phyloP scores from a whole-genome alignment of 2,329 filamentous ascomycete genomes.

The Claviceps arundinis region DNA sequence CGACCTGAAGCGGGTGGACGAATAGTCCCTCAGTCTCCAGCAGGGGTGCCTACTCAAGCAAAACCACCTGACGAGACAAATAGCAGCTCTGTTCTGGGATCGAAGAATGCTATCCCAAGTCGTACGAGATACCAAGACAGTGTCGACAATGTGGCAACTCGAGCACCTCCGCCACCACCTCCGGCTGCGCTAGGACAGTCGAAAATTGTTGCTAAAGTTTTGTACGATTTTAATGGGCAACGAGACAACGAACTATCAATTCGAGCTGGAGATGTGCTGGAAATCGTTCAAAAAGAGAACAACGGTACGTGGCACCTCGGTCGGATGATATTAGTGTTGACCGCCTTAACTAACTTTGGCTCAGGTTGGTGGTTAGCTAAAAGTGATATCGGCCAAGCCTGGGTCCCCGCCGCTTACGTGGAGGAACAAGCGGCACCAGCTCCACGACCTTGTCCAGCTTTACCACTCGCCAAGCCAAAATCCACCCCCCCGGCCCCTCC shows the following conservation, averaged over 20 bases:
- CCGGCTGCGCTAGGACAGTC: constrained; percentile 44
- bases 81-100: constrained; percentile 3
- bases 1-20: constrained; percentile 24
- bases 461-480: constrained; percentile 44
- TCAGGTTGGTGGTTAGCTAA: constrained; percentile 94
- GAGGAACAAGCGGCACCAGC: constrained; percentile 63
- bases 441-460: constrained; percentile 50
- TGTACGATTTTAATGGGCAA: constrained; percentile 85
- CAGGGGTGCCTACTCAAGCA: constrained; percentile 11
- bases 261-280: constrained; percentile 64
- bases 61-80: neutral
- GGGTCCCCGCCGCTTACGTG: constrained; percentile 89
- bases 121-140: constrained; percentile 44
- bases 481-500: constrained; percentile 65
- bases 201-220: constrained; percentile 73
- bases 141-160: constrained; percentile 33
- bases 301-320: constrained; percentile 54
- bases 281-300: constrained; percentile 85
- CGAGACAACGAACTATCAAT: constrained; percentile 77
- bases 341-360: constrained; percentile 12
- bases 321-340: neutral
- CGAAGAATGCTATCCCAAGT: constrained; percentile 24
- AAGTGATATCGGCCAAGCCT: constrained; percentile 61
- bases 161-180: constrained; percentile 52
- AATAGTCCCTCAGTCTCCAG: constrained; percentile 21